Conservation (phyloP, 306 rosid species). For the Ceratonia siliqua region DNA sequence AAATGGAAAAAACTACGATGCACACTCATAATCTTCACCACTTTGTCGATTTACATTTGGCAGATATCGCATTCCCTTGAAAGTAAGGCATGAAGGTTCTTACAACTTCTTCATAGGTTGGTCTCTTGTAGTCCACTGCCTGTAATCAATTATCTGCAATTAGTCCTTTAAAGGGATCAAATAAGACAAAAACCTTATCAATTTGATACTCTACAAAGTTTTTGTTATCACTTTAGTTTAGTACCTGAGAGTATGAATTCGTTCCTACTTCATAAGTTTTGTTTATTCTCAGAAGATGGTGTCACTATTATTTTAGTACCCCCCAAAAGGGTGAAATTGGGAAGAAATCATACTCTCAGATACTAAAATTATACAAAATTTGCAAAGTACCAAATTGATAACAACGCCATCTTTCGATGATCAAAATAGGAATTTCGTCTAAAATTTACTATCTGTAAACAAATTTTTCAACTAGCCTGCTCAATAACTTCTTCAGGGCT, state of each 20-base stretch:
- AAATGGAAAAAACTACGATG: constrained; percentile 40
- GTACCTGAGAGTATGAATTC: too few species aligned
- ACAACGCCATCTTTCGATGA: too few species aligned
- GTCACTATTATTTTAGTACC: too few species aligned
- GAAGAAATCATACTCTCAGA: too few species aligned
- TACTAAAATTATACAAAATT: too few species aligned
- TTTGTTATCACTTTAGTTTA: too few species aligned
- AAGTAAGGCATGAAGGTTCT: constrained; percentile 76
- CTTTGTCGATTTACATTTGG: constrained; percentile 86
- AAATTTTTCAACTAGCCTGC: constrained; percentile 56
- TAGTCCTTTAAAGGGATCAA: constrained; percentile 12
- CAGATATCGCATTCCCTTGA: constrained; percentile 53
- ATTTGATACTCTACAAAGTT: too few species aligned
- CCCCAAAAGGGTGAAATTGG: too few species aligned
- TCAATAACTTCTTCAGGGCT: constrained; percentile 82
- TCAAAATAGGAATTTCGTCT: background rate
- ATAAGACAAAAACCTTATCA: too few species aligned
- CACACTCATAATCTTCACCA: constrained; percentile 65
- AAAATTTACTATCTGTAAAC: background rate
- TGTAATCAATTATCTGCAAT: constrained; percentile 43
- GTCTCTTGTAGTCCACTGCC: constrained; percentile 99
- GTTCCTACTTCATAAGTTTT: too few species aligned
- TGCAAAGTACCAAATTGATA: too few species aligned
- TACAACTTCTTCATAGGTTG: constrained; percentile 89
- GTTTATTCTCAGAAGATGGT: too few species aligned